Evolutionary conservation across 768 basidiomycete species (phyloP), one percentile per base, ranked within the genome.

Genomic region (Rhodotorula kratochvilovae): DNA sequence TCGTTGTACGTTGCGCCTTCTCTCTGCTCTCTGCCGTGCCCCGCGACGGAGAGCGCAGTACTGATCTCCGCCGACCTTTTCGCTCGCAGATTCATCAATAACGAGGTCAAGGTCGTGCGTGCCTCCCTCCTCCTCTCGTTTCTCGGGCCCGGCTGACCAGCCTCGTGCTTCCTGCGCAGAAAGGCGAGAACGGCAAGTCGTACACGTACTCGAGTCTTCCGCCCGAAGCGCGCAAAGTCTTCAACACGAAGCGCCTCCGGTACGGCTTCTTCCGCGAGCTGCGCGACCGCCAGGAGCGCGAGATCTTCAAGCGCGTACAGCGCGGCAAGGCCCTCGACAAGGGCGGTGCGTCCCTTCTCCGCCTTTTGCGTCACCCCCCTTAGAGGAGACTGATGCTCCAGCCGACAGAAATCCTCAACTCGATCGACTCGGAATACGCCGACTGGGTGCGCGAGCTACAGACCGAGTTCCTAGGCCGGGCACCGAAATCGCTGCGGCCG

Each of bases 251-350:
- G 45, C 51, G 43, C 31, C 15, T 70, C 3, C 42, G 46, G 10
- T 70, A 61, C 60, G 63, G 64, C 7, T 70, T 39, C 64, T 70
- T 39, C 54, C 53, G 60, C 33, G 60, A 70, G 12, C 35, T 70
- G n/a, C 21, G 13, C 6, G 50, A 66, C 16, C 13, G 1, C 13
- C 64, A 70, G 39, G 69, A 70, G 45, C 35, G 59, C 29, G 60
- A 56, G n/a, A 58, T 70, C 35, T 70, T 70, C 45, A 29, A 33
- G 45, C 27, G 54, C 27, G 69, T 70, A 8, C 69, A 70, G 54
- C 39, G 50, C 23, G 69, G 69, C 25, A 60, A 61, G 51, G 16
- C 29, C 5, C 35, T 70, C 36, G 42, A 31, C n/a, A 29, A 31
- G 35, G 64, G 60, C 6, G 63, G 64, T 61, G 21, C n/a, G 58